Percentiles rank a stretch among this genome's conserved stretches.
Evolutionary conservation across 2,329 filamentous ascomycete genomes (phyloP).

Genomic region (Aspergillus eucalypticola): DNA sequence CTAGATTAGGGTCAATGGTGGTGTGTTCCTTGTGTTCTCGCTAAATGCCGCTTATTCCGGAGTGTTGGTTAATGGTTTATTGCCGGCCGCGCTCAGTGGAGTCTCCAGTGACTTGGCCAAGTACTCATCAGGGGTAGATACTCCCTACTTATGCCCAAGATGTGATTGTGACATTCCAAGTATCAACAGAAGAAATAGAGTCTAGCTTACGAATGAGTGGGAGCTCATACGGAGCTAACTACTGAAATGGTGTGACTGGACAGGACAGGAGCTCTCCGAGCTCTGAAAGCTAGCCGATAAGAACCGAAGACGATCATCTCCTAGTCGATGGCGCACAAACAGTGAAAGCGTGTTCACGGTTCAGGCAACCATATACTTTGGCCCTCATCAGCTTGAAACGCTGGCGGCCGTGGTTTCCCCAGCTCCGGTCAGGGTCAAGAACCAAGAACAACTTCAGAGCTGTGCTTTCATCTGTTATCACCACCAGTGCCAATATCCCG

Average conservation of each 20-base stretch:
- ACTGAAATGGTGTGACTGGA: neutral
- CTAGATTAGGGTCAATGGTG: neutral
- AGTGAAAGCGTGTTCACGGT: neutral
- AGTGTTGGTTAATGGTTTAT: neutral
- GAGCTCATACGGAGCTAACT: neutral
- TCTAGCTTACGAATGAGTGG: too few species aligned
- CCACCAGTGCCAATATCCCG: neutral
- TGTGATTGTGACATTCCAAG: too few species aligned
- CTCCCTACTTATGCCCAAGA: neutral
- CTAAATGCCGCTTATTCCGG: neutral
- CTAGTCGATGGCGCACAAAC: neutral
- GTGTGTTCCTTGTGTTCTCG: neutral
- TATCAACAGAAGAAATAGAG: too few species aligned
- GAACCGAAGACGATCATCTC: constrained; percentile 1
- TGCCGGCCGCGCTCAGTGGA: neutral
- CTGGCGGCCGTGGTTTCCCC: constrained; percentile 6
- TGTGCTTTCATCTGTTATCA: neutral
- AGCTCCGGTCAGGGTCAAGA: neutral
- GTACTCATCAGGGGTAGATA: neutral
- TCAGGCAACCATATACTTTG: constrained; percentile 7
- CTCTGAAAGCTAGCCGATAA: neutral
- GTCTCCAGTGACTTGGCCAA: neutral
- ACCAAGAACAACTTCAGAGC: neutral
- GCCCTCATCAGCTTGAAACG: constrained; percentile 5
- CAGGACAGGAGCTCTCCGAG: neutral